These are phyloP conservation scores for Ceriops zippeliana DNA, from an alignment of 345 rosid species.

Conservation along the genomic window DNA sequence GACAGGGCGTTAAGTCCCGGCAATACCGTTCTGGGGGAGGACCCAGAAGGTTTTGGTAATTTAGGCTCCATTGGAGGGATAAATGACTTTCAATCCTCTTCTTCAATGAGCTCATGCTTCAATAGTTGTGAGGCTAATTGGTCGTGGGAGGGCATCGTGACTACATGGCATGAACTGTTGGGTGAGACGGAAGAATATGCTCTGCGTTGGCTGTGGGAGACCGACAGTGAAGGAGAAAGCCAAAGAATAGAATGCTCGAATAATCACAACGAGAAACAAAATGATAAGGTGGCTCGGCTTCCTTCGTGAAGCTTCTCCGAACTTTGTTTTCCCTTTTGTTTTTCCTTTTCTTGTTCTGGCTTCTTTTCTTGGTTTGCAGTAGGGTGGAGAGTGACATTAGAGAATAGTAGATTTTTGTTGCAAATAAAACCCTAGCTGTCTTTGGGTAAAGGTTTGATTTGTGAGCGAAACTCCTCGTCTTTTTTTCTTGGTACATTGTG, in stretches of 20 bases:
- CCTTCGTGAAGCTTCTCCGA: constrained; percentile 19
- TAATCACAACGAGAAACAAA: constrained; percentile 27
- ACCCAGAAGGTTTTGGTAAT: not conserved
- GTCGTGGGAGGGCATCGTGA: constrained; percentile 29
- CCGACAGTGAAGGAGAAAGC: constrained; percentile 10
- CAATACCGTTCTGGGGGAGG: not conserved
- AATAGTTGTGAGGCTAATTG: constrained; percentile 29
- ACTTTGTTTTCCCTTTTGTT: not conserved
- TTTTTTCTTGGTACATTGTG: too few species aligned
- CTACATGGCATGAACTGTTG: constrained; percentile 16
- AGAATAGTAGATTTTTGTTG: too few species aligned
- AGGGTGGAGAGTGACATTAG: too few species aligned
- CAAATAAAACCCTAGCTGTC: too few species aligned
- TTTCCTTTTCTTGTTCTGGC: not conserved
- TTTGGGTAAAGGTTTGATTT: too few species aligned
- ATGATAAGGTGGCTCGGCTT: constrained; percentile 39
- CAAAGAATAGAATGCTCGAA: constrained; percentile 13
- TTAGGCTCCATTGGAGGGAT: constrained; percentile 7
- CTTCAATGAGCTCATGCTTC: constrained; percentile 21
- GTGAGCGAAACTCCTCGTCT: too few species aligned
- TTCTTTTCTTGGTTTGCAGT: too few species aligned
- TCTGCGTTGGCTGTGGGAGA: constrained; percentile 26
- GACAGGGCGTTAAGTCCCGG: not conserved
- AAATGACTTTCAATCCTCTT: constrained; percentile 13
- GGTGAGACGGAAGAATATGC: constrained; percentile 9